phyloP scores from a whole-genome alignment of 108 stramenopile species.

The Mediolabrus comicus region DNA sequence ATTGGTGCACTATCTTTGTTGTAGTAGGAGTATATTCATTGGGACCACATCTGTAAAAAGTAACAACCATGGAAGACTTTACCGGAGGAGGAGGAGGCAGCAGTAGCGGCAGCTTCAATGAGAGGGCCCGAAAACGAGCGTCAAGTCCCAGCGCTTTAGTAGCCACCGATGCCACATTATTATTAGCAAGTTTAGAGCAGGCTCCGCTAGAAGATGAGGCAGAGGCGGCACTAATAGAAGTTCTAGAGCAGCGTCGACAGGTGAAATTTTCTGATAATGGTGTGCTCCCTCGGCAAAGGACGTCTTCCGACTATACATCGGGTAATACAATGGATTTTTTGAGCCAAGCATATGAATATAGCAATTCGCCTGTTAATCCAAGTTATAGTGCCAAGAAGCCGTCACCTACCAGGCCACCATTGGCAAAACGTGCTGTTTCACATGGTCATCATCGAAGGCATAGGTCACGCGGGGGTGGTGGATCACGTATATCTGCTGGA shows the following conservation, averaged over 20 bases:
- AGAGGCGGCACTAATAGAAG: conserved; percentile 36
- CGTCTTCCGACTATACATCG: not conserved
- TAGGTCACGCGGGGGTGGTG: not conserved
- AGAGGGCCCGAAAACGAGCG: not conserved
- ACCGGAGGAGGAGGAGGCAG: not conserved
- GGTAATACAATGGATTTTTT: not conserved
- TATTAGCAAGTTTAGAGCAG: conserved; percentile 36
- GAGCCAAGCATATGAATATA: not conserved
- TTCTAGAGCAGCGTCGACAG: conserved; percentile 46
- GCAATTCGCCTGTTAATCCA: too few species aligned
- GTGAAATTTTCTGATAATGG: conserved; percentile 11
- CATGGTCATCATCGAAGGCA: not conserved
- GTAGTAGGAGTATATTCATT: too few species aligned
- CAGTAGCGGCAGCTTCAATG: not conserved
- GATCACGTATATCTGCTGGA: too few species aligned
- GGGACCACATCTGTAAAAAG: too few species aligned
- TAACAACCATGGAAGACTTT: too few species aligned
- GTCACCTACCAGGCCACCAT: not conserved
- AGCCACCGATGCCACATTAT: conserved; percentile 6
- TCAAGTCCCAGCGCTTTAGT: not conserved
- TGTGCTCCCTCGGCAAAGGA: not conserved
- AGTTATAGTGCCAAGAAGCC: not conserved
- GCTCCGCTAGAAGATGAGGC: conserved; percentile 40
- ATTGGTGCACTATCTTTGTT: too few species aligned
- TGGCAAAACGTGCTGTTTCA: not conserved